Conservation (phyloP, 805 yeast genomes). For the Wickerhamomyces bisporus region DNA sequence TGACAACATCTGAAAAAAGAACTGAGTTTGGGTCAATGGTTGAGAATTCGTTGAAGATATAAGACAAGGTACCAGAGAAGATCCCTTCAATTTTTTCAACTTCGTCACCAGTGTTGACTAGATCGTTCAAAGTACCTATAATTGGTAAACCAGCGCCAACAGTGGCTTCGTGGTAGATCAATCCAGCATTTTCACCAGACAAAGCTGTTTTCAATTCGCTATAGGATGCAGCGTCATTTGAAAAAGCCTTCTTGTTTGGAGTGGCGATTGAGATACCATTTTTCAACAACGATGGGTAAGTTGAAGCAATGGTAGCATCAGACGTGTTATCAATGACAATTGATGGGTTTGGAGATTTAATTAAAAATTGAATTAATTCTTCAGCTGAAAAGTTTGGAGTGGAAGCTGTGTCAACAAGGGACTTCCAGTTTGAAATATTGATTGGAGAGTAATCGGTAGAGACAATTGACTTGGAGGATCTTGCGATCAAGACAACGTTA, state of each 20-base stretch:
- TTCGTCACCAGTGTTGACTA: slow-evolving; percentile 90
- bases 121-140: slow-evolving; percentile 81
- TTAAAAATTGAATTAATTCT: slow-evolving; percentile 58
- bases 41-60: slow-evolving; percentile 90
- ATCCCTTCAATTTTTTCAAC: slow-evolving; percentile 91
- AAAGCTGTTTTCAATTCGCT: slow-evolving; percentile 52
- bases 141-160: slow-evolving; percentile 99
- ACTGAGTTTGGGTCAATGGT: slow-evolving; percentile 54
- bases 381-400: slow-evolving; percentile 45
- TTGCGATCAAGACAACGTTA: slow-evolving; percentile 77
- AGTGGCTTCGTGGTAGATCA: slow-evolving; percentile 96
- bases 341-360: slow-evolving; percentile 64
- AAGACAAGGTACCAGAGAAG: slow-evolving; percentile 92
- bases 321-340: slow-evolving; percentile 95
- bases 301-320: slow-evolving; percentile 66
- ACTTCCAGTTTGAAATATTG: slow-evolving; percentile 54
- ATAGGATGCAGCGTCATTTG: slow-evolving; percentile 73
- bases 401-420: slow-evolving; percentile 40
- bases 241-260: slow-evolving; percentile 97
- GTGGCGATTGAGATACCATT: slow-evolving; percentile 92
- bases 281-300: slow-evolving; percentile 68
- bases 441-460: slow-evolving; percentile 69
- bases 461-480: slow-evolving; percentile 63
- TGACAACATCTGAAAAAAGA: slow-evolving; percentile 86
- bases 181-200: slow-evolving; percentile 43